Conservation (phyloP, 306 rosid species). For the Erythrophleum fordii region DNA sequence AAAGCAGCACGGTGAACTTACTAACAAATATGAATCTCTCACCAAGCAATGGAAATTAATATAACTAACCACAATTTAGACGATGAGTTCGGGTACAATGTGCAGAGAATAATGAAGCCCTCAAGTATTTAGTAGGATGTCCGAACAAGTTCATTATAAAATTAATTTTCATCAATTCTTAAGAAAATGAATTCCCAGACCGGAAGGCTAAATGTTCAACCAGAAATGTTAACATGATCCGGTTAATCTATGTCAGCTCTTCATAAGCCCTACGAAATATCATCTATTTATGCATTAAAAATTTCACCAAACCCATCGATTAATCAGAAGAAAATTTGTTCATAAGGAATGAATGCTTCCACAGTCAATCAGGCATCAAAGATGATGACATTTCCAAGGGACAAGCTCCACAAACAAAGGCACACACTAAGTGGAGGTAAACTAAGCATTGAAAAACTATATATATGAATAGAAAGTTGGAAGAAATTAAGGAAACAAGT, state of each 20-base stretch:
- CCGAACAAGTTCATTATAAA: conserved; percentile 3
- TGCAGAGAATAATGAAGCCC: conserved; percentile 1
- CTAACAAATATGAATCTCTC: no score
- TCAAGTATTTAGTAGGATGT: not conserved
- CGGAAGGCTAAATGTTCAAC: not conserved
- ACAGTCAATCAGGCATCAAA: not conserved
- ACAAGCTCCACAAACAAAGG: not conserved
- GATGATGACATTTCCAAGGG: not conserved
- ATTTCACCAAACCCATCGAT: not conserved
- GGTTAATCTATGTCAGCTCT: not conserved
- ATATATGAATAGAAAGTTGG: not conserved
- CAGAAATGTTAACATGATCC: not conserved
- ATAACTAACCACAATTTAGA: not conserved
- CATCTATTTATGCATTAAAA: not conserved
- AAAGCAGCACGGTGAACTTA: not conserved
- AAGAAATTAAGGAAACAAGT: not conserved
- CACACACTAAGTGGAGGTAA: not conserved
- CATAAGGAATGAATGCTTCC: not conserved
- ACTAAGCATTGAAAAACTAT: not conserved
- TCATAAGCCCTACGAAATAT: not conserved
- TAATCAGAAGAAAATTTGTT: not conserved
- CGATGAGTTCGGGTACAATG: not conserved
- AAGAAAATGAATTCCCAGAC: not conserved
- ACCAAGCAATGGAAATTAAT: not conserved
- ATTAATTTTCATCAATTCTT: not conserved